Evolutionary conservation across 2,329 filamentous ascomycete genomes (phyloP).

Genomic region (Hirsutella minnesotensis): DNA sequence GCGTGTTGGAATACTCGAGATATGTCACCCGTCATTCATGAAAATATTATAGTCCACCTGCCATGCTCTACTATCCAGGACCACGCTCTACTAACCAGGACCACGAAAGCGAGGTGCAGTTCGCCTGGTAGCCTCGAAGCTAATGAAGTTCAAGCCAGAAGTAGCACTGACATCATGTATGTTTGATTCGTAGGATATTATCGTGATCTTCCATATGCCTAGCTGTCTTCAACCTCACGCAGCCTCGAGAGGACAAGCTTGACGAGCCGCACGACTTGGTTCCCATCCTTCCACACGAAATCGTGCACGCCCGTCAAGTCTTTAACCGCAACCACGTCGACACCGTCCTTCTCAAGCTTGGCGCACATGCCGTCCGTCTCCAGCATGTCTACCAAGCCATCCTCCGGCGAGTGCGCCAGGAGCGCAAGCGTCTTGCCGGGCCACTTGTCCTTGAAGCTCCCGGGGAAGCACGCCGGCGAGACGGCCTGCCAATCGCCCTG

Average conservation of each 20-base stretch:
- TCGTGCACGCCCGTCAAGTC: constrained; percentile 49
- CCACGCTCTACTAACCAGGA: no score
- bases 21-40: no score
- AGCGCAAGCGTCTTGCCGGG: constrained; percentile 19
- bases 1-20: no score
- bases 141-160: no score
- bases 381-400: constrained; percentile 39
- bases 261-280: constrained; percentile 39
- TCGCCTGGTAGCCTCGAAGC: no score
- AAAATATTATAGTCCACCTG: no score
- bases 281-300: constrained; percentile 49
- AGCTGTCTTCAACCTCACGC: no score
- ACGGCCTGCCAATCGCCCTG: constrained; percentile 36
- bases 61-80: no score
- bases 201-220: no score
- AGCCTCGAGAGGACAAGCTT: constrained; percentile 13
- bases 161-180: no score
- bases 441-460: constrained; percentile 30
- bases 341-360: constrained; percentile 27
- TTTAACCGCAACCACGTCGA: constrained; percentile 18
- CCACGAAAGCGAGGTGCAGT: no score
- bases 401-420: constrained; percentile 33
- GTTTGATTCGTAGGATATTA: no score
- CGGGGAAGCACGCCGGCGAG: constrained; percentile 37
- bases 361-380: constrained; percentile 47